Base-by-base conservation (phyloP, 257 asterid species). In the Nicotiana undulata region DNA sequence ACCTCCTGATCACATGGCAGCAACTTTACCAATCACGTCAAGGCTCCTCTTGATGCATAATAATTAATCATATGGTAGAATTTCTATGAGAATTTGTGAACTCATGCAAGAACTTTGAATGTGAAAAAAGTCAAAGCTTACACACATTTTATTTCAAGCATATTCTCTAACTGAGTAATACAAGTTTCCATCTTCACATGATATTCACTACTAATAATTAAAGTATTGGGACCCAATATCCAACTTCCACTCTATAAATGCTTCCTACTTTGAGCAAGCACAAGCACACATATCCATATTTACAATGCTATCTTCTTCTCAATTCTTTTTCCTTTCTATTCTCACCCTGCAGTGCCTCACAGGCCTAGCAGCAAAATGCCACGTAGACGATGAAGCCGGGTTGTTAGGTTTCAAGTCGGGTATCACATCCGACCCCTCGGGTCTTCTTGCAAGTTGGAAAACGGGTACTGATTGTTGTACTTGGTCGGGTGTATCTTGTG, bases 371-470 rank as follows among this genome's bases (percentile, higher is more conserved):
- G 81, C 82, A 15, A 29, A 49, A 26, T 67, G 83, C 76, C 82
- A 83, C 46, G 55, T 18, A 59, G 68, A 79, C 8, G 80, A 83
- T 32, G 58, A 67, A 55, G 3, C 59, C 6, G 76, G 80, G 20
- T 18, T 83, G 82, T 31, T 83, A 51, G 85, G 28, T 4, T 83
- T 83, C 85, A 79, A 83, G 56, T 79, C 67, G 26, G 85, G 82
- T 22, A 68, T 79, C 64, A 44, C 16, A 22, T 55, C 82, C 4
- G 84, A 84, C 80, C 86, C 84, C 4, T 64, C 80, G 7, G 80
- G 84, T 51, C 9, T 84, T 32, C 66, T 80, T 11, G 6, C 77
- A 49, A 32, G 34, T 4, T 80, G 86, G 86, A 81, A 80, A 56
- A 16, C 75, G 1, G 60, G 58, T 6, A 63, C 79, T 5, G 53